These are phyloP conservation scores for Alternaria dauci DNA, from an alignment of 2,329 filamentous ascomycete species.

Conservation along the genomic window DNA sequence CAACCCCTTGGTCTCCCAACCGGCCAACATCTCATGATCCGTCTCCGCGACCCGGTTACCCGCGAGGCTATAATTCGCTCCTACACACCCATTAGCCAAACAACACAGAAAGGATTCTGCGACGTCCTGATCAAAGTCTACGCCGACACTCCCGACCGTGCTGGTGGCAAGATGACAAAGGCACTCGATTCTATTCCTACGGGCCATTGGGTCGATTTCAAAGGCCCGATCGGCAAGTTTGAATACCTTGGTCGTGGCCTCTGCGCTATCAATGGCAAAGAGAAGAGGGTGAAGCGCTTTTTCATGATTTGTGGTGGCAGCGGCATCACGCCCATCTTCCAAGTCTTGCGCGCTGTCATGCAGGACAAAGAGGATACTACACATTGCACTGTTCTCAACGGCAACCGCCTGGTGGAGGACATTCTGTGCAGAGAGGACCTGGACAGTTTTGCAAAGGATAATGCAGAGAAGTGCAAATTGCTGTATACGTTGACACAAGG, in stretches of 20 bases:
- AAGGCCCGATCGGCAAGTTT: constrained; percentile 87
- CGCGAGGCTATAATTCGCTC: constrained; percentile 79
- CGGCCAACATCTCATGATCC: constrained; percentile 88
- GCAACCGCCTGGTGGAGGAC: constrained; percentile 79
- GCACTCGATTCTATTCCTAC: constrained; percentile 76
- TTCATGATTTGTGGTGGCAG: constrained; percentile 88
- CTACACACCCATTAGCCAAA: constrained; percentile 84
- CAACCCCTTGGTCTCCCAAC: constrained; percentile 80
- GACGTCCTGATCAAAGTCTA: constrained; percentile 87
- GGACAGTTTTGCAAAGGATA: constrained; percentile 66
- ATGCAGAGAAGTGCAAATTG: constrained; percentile 67
- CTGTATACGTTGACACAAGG: constrained; percentile 75
- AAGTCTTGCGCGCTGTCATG: constrained; percentile 79
- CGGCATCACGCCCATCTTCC: constrained; percentile 92
- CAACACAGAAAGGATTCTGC: constrained; percentile 67
- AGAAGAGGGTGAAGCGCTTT: constrained; percentile 70
- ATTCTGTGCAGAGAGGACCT: constrained; percentile 82
- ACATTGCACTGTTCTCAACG: constrained; percentile 76
- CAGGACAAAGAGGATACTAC: constrained; percentile 70
- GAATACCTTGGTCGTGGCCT: constrained; percentile 75
- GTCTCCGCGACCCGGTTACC: constrained; percentile 75
- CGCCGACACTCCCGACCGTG: constrained; percentile 63
- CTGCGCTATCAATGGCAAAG: constrained; percentile 67
- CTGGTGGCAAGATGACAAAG: constrained; percentile 82
- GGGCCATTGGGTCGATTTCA: constrained; percentile 81